Conservation (phyloP, 805 yeast species). For the Teunomyces funiuensis region DNA sequence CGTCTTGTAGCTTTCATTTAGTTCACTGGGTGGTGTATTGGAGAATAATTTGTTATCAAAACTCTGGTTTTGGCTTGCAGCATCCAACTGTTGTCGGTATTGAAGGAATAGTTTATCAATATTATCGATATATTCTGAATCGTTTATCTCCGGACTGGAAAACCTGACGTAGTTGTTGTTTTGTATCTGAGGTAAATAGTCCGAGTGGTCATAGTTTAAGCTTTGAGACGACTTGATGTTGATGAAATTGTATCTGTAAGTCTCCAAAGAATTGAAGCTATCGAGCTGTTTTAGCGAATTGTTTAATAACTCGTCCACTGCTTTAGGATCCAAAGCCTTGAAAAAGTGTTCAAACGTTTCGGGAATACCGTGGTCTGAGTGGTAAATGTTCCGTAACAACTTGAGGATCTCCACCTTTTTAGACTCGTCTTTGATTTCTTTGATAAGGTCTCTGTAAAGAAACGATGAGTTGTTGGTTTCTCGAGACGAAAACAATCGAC, state of each 20-base stretch:
- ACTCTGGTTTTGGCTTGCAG: not conserved
- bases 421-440: slow-evolving; percentile 15
- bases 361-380: slow-evolving; percentile 10
- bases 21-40: not conserved
- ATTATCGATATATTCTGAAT: slow-evolving; percentile 20
- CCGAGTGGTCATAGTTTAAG: slow-evolving; percentile 33
- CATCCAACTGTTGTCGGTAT: slow-evolving; percentile 7
- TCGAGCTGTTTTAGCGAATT: slow-evolving; percentile 13
- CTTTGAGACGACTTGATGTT: slow-evolving; percentile 31
- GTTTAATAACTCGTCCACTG: slow-evolving; percentile 11
- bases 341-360: slow-evolving; percentile 15
- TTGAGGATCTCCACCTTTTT: slow-evolving; percentile 19
- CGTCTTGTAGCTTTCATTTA: not conserved
- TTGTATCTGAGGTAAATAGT: slow-evolving; percentile 21
- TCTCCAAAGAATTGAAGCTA: slow-evolving; percentile 23
- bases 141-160: slow-evolving; percentile 12
- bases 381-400: slow-evolving; percentile 12
- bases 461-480: slow-evolving; percentile 3
- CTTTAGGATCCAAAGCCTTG: slow-evolving; percentile 12
- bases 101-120: slow-evolving; percentile 18
- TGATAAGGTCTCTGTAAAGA: slow-evolving; percentile 20
- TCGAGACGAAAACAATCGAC: slow-evolving; percentile 14
- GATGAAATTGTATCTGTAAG: slow-evolving; percentile 23
- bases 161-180: slow-evolving; percentile 15
- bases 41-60: not conserved